These are phyloP conservation scores for Mycena vulgaris DNA, from an alignment of 768 basidiomycete species.

Conservation along the genomic window DNA sequence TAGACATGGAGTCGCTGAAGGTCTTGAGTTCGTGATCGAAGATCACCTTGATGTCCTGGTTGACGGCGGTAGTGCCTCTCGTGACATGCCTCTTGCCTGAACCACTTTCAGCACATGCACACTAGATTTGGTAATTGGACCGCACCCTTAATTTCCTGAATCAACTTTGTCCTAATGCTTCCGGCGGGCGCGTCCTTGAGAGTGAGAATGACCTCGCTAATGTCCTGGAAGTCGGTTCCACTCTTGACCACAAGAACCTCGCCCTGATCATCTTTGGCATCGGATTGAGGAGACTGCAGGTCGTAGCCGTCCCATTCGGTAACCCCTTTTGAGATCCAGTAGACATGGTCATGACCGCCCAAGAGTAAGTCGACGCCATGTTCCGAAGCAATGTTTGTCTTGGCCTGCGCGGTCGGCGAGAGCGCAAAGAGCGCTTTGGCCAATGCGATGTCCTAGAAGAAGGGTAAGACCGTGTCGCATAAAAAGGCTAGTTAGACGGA, in stretches of 20 bases:
- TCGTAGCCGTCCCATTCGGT: slow-evolving; percentile 66
- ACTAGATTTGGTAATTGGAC: slow-evolving; percentile 17
- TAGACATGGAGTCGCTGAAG: slow-evolving; percentile 63
- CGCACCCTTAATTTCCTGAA: slow-evolving; percentile 61
- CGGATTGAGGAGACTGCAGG: slow-evolving; percentile 52
- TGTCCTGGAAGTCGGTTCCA: slow-evolving; percentile 77
- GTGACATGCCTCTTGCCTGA: slow-evolving; percentile 67
- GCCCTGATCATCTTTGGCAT: slow-evolving; percentile 64
- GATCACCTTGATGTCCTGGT: slow-evolving; percentile 58
- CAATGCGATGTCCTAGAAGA: slow-evolving; percentile 61
- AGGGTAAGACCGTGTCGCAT: neutral
- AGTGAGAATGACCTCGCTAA: slow-evolving; percentile 68
- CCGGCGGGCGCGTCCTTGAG: slow-evolving; percentile 63
- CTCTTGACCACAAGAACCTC: slow-evolving; percentile 71
- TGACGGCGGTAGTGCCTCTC: slow-evolving; percentile 59
- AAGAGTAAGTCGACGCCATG: slow-evolving; percentile 19
- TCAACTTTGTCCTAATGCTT: slow-evolving; percentile 63
- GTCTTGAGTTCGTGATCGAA: slow-evolving; percentile 62
- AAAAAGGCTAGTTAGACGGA: slow-evolving; percentile 32
- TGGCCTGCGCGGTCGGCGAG: slow-evolving; percentile 58
- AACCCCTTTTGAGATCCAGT: slow-evolving; percentile 66
- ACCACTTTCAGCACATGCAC: slow-evolving; percentile 15
- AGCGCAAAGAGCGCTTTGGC: slow-evolving; percentile 62
- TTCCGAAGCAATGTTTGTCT: slow-evolving; percentile 17
- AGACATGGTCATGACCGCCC: slow-evolving; percentile 72